These are phyloP conservation scores for Pleoardoris graminearum DNA, from an alignment of 2,329 filamentous ascomycete species.

Conservation along the genomic window DNA sequence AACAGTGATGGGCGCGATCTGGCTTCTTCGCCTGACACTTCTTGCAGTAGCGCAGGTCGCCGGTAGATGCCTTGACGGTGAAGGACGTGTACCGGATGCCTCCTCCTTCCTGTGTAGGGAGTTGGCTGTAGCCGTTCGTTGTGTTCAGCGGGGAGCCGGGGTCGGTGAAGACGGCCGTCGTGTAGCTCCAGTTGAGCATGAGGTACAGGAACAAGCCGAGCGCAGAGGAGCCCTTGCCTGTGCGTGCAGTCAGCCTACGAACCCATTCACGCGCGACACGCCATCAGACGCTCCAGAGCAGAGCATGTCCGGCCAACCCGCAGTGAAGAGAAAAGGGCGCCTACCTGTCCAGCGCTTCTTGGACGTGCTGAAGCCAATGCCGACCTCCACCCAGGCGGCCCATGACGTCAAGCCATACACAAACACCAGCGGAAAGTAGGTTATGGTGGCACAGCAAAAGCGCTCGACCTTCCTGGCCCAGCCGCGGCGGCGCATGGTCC, in stretches of 20 bases:
- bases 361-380: conserved; percentile 60
- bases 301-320: not conserved
- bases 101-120: conserved; percentile 71
- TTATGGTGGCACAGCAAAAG: conserved; percentile 76
- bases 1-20: conserved; percentile 95
- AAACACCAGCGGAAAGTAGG: conserved; percentile 85
- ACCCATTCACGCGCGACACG: not conserved
- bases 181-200: conserved; percentile 87
- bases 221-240: conserved; percentile 56
- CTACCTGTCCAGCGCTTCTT: conserved; percentile 44
- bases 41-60: conserved; percentile 88
- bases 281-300: too few relatives aligned
- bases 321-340: conserved; percentile 7
- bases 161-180: conserved; percentile 87
- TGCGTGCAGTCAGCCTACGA: conserved; percentile 34
- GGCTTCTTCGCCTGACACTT: conserved; percentile 96
- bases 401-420: conserved; percentile 90
- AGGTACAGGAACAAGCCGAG: conserved; percentile 73
- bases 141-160: conserved; percentile 68
- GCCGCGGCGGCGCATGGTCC: conserved; percentile 44
- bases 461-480: conserved; percentile 77
- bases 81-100: conserved; percentile 68
- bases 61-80: conserved; percentile 84
- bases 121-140: conserved; percentile 69
- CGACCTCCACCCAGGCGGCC: conserved; percentile 85